Conservation (phyloP, 176 grass and related monocot species). For the Oryza longistaminata region DNA sequence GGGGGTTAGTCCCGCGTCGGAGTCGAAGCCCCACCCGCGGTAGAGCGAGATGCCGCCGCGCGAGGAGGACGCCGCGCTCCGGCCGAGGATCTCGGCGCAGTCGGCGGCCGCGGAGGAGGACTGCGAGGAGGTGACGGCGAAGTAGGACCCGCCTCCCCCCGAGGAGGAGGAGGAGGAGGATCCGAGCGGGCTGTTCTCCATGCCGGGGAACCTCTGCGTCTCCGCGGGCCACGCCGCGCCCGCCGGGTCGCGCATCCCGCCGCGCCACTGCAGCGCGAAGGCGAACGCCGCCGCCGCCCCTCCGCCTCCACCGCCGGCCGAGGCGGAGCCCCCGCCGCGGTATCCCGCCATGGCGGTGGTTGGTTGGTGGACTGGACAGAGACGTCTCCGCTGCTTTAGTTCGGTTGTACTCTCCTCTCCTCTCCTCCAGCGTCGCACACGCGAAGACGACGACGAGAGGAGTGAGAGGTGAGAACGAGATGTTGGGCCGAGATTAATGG, state of each 20-base stretch:
- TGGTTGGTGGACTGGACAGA: not conserved
- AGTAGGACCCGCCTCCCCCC: slow-evolving; percentile 38
- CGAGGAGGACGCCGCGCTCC: slow-evolving; percentile 53
- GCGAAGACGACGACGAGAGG: not conserved
- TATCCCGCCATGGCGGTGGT: slow-evolving; percentile 59
- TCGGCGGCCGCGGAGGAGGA: slow-evolving; percentile 59
- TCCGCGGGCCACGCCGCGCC: slow-evolving; percentile 78
- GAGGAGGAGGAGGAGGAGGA: slow-evolving; percentile 48
- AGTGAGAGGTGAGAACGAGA: too few relatives aligned
- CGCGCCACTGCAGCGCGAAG: slow-evolving; percentile 97
- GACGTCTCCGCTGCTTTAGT: not conserved
- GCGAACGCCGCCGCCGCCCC: slow-evolving; percentile 57
- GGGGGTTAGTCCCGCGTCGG: slow-evolving; percentile 52
- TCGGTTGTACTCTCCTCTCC: not conserved
- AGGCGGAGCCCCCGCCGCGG: slow-evolving; percentile 42
- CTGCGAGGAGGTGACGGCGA: slow-evolving; percentile 42
- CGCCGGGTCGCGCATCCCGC: slow-evolving; percentile 72
- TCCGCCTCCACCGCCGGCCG: not conserved
- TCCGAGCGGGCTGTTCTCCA: slow-evolving; percentile 79
- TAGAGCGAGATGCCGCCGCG: slow-evolving; percentile 80
- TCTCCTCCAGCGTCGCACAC: slow-evolving; percentile 16
- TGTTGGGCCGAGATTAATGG: too few relatives aligned
- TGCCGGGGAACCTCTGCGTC: slow-evolving; percentile 79
- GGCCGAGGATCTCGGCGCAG: slow-evolving; percentile 85
- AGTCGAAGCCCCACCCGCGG: slow-evolving; percentile 81